Percentiles rank a stretch among this genome's conserved stretches.
phyloP scores from a whole-genome alignment of 768 basidiomycete genomes.

The Auricularia heimuer region DNA sequence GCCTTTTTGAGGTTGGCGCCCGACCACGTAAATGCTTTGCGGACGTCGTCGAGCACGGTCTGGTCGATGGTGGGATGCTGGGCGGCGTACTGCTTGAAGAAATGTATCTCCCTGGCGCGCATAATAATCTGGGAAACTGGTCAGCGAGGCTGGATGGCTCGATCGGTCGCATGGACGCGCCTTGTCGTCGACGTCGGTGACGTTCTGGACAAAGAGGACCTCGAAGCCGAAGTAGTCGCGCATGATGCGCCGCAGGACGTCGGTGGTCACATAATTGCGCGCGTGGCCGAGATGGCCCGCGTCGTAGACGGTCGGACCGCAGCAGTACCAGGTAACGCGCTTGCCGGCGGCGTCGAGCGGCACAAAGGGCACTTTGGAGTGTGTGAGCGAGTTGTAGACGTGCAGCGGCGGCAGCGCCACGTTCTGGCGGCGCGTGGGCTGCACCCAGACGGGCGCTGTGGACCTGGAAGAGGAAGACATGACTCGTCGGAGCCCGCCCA shows the following conservation, averaged over 20 bases:
- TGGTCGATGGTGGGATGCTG: conserved; percentile 1
- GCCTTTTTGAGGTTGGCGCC: background rate
- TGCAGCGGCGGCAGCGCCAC: background rate
- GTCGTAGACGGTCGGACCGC: conserved; percentile 98
- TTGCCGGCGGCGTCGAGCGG: conserved; percentile 31
- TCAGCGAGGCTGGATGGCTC: background rate
- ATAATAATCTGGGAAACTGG: conserved; percentile 69
- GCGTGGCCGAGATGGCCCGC: conserved; percentile 98
- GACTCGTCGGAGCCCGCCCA: background rate
- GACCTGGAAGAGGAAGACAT: conserved; percentile 2
- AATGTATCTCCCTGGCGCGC: conserved; percentile 54
- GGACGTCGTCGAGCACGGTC: background rate
- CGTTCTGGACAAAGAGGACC: conserved; percentile 98
- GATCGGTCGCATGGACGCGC: conserved; percentile 28
- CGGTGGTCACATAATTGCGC: conserved; percentile 94
- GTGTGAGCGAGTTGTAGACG: conserved; percentile 2
- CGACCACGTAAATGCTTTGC: background rate
- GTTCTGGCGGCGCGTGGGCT: background rate
- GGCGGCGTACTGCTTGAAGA: conserved; percentile 9
- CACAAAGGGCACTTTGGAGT: conserved; percentile 11
- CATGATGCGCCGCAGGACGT: conserved; percentile 81
- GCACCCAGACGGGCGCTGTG: background rate
- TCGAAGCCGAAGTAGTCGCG: conserved; percentile 96
- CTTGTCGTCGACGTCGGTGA: conserved; percentile 99
- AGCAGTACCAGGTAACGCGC: conserved; percentile 97